Evolutionary conservation across 2,329 filamentous ascomycete species (phyloP), one percentile per base, ranked within the genome.

Genomic region (Aspergillus carbonarius): DNA sequence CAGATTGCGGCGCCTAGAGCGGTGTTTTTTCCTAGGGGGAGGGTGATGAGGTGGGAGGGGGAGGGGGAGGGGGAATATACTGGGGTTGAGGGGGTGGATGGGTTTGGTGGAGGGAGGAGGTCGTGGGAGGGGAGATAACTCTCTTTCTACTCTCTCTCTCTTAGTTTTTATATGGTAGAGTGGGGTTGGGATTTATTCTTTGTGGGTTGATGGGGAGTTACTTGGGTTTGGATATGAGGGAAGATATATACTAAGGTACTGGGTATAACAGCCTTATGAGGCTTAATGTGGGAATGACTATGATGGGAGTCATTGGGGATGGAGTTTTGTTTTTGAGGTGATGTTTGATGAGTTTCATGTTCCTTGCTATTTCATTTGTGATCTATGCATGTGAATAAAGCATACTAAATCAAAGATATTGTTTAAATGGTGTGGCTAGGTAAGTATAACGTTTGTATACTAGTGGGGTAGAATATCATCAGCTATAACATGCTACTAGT

Each of bases 1-100:
- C 64, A 70, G 63, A 65, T 71, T 57, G 62, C 67, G n/a, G 70
- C 66, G 49, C 70, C 71, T 6, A 66, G 64, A 4, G 68, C 68
- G 51, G 66, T 64, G 44, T 66, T 57, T 62, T 32, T 20, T 50
- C n/a, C 20, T 25, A 32, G 30, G 32, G n/a, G 7, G 25, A 15
- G 46, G 46, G 46, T 7, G 25, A n/a, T 27, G 46, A 5, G n/a
- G 15, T 30, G 34, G 7, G 27, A 37, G 5, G 48, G 10, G 4
- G 32, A 37, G 1, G 48, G 32, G 30, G n/a, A 15, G 5, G 48
- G n/a, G 32, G 5, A n/a, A 20, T 13, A 6, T 50, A 7, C 2
- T 50, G 1, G 30, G 4, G 25, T 6, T 7, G 4, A 7, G 25
- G 25, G 5, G 37, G 10, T 18, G 15, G 30, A n/a, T 17, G 30